Conservation (phyloP, 2,329 filamentous ascomycete genomes). For the Sporothrix dimorphospora region DNA sequence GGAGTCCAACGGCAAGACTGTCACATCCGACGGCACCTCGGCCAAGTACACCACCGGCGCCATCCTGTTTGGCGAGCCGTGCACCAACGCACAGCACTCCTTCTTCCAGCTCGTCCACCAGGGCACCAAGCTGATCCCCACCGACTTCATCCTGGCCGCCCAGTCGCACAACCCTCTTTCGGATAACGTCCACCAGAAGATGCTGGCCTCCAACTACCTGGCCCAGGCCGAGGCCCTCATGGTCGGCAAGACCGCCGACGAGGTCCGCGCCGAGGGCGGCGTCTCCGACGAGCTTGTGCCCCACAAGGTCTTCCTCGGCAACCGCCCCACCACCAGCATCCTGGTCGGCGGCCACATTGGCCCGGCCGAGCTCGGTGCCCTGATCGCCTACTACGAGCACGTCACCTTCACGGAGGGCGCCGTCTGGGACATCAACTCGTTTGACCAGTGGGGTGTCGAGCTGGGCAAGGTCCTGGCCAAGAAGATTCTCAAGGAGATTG, state of each 20-base stretch:
- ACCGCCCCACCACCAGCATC: slow-evolving; percentile 95
- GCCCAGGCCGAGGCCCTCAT: slow-evolving; percentile 86
- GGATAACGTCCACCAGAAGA: slow-evolving; percentile 92
- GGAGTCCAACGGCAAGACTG: slow-evolving; percentile 99
- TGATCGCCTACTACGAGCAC: slow-evolving; percentile 99
- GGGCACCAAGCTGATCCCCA: slow-evolving; percentile 97
- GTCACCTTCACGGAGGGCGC: slow-evolving; percentile 97
- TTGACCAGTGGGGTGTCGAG: slow-evolving; percentile 99
- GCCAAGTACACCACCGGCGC: slow-evolving; percentile 98
- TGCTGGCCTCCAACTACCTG: slow-evolving; percentile 91
- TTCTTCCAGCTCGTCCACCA: slow-evolving; percentile 99
- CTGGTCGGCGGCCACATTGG: slow-evolving; percentile 89
- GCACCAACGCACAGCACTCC: slow-evolving; percentile 98
- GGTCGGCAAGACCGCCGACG: slow-evolving; percentile 84
- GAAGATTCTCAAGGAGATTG: slow-evolving; percentile 85
- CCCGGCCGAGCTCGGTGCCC: slow-evolving; percentile 85
- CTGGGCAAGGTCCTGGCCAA: slow-evolving; percentile 94
- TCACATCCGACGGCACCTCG: slow-evolving; percentile 83
- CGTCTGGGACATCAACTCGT: slow-evolving; percentile 99
- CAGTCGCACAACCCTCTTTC: slow-evolving; percentile 96
- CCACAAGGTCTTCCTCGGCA: slow-evolving; percentile 99
- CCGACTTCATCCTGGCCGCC: slow-evolving; percentile 96
- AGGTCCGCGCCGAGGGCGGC: slow-evolving; percentile 76
- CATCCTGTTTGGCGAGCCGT: slow-evolving; percentile 96
- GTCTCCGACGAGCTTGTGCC: slow-evolving; percentile 73